Base-by-base conservation (phyloP, 108 stramenopile species). In the Cyclotella choctawhatcheeana region DNA sequence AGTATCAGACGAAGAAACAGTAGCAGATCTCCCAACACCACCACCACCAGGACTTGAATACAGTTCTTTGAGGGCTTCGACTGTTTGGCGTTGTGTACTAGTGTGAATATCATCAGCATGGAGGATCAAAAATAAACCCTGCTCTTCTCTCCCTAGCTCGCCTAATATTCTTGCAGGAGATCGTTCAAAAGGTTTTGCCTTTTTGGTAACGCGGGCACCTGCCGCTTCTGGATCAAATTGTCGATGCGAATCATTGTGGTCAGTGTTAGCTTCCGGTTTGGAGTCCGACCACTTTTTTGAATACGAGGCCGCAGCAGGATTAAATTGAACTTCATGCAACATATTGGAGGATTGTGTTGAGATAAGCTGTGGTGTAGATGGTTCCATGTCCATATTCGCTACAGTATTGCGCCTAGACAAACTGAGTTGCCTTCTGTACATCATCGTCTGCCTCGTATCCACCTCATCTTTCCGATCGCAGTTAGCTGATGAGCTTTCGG, bases 21-120 rank as follows among this genome's bases (percentile, higher is more conserved):
- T n/a, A n/a, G n/a, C n/a, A n/a, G n/a, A n/a, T n/a, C n/a, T n/a
- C n/a, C n/a, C n/a, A n/a, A n/a, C n/a, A n/a, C n/a, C n/a, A 7
- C 45, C 55, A 14, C 71, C 76, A 32, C 63, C 76, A 13, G 70
- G 70, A 44, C 81, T 85, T 40, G 84, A 88, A 33, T 82, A 82
- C 61, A 92, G 76, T 54, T 87, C 84, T 35, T 85, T 86, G 24
- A 93, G 65, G 0, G 89, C 88, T 16, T 85, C 80, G 13, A 81
- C 55, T 10, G 71, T 58, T 8, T 79, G 31, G 16, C 76, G 61
- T 29, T 63, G 74, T 14, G 77, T 47, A 6, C 76, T 75, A 4
- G 71, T 66, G 34, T 88, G 89, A 55, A 93, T 85, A 52, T 91
- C 93, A 47, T 93, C 93, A 26, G 84, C 85, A 69, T 91, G 86